Evolutionary conservation across 2,329 filamentous ascomycete species (phyloP), one percentile per base, ranked within the genome.

Genomic region (Davidsoniella australis): DNA sequence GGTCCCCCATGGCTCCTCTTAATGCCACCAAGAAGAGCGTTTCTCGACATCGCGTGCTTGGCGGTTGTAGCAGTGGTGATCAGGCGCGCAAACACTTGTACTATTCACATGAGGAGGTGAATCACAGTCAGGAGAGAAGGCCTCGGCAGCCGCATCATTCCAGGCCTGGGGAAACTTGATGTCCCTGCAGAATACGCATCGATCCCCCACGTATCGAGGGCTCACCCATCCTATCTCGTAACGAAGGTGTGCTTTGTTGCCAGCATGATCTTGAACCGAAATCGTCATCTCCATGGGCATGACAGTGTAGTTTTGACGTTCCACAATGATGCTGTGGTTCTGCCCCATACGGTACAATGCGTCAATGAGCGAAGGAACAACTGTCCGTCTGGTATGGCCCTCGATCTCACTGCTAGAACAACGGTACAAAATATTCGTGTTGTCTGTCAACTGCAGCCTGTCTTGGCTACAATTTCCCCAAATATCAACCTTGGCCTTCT

Each of bases 401-500:
- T 44, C 37, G 36, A 52, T 33, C 5, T 33, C 45, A 10, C 36
- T 47, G 14, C 50, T 42, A 6, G 41, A 45, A n/a, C 50, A 52
- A 16, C 43, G 50, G 40, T 45, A 52, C 12, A 16, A 24, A 10
- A 48, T 52, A n/a, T 23, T 42, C 5, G 44, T 47, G 4, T 45
- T 33, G 24, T 29, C 38, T 17, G 42, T 37, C 4, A 51, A 20
- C 10, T 37, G 16, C 6, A 29, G n/a, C 37, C n/a, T 41, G 14
- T 29, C 46, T 8, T 24, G 17, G 20, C 14, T 23, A 43, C 50
- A 48, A 17, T 52, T 52, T 8, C 50, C 50, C 45, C 49, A 52
- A 20, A 52, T 52, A 24, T 52, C 45, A 23, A 45, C 41, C 12
- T 41, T 26, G 7, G 45, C 50, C n/a, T 48, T 38, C 41, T 52